Conservation (phyloP, 2,329 filamentous ascomycete species). For the Myriosclerotinia duriaeana region DNA sequence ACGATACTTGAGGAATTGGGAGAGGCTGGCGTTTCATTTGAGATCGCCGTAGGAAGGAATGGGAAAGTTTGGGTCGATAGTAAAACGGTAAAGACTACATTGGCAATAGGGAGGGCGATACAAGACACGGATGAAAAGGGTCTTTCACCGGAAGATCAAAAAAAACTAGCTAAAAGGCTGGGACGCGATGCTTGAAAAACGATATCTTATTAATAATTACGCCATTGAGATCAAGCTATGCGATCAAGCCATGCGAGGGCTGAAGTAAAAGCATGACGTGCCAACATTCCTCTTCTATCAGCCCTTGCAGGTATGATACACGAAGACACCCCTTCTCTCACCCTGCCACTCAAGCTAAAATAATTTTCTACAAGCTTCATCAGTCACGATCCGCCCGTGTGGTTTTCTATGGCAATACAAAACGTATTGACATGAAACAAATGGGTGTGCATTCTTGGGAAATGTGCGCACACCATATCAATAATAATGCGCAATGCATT, state of each 20-base stretch:
- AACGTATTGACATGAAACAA: background rate
- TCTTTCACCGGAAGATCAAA: constrained; percentile 65
- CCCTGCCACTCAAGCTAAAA: constrained; percentile 1
- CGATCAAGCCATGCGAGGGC: background rate
- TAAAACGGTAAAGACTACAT: constrained; percentile 67
- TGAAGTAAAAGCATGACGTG: background rate
- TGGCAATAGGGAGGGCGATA: constrained; percentile 77
- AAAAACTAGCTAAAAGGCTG: constrained; percentile 65
- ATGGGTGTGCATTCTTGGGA: background rate
- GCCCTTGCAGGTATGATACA: constrained; percentile 8
- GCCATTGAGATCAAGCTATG: background rate
- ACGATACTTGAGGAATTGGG: constrained; percentile 79
- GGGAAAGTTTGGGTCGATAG: constrained; percentile 90
- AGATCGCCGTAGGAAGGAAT: constrained; percentile 91
- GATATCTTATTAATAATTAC: constrained; percentile 18
- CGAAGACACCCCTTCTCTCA: background rate
- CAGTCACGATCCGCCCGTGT: background rate
- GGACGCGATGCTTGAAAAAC: constrained; percentile 33
- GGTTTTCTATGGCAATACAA: background rate
- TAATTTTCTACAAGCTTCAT: background rate
- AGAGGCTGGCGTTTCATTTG: constrained; percentile 75
- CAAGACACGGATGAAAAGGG: constrained; percentile 71
- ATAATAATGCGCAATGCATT: constrained; percentile 11
- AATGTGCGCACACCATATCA: background rate
- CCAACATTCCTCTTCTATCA: constrained; percentile 13